Conservation (phyloP, 164 flowering plant genomes). For the Chimonanthus praecox region DNA sequence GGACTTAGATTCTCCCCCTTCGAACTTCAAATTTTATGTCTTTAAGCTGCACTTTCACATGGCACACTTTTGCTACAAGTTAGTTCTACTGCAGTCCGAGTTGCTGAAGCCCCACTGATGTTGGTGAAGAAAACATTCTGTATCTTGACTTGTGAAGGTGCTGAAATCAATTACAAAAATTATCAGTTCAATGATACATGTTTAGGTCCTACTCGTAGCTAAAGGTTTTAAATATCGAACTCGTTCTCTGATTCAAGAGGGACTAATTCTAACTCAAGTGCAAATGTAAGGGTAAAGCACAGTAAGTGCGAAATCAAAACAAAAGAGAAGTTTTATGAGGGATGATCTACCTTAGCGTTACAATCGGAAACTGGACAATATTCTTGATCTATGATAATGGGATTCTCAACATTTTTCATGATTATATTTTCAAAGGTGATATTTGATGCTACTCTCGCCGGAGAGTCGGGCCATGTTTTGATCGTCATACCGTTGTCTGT, state of each 20-base stretch:
- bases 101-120: conserved; percentile 52
- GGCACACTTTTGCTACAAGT: conserved; percentile 50
- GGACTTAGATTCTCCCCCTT: not conserved
- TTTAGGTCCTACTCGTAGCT: no score
- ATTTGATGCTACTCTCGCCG: conserved; percentile 40
- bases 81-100: conserved; percentile 43
- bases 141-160: conserved; percentile 45
- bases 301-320: no score
- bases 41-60: conserved; percentile 42
- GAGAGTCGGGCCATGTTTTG: conserved; percentile 66
- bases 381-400: conserved; percentile 55
- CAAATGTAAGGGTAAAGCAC: not conserved
- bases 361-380: conserved; percentile 38
- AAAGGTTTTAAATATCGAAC: no score
- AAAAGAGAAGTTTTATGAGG: no score
- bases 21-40: conserved; percentile 37
- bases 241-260: no score
- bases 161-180: conserved; percentile 15
- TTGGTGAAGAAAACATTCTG: conserved; percentile 43
- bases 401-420: conserved; percentile 51
- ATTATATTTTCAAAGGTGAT: conserved; percentile 51
- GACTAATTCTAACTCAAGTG: not conserved
- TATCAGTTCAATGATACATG: no score
- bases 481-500: conserved; percentile 61
- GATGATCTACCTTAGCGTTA: not conserved